Conservation (phyloP, 2,329 filamentous ascomycete genomes). For the Capronia epimyces region DNA sequence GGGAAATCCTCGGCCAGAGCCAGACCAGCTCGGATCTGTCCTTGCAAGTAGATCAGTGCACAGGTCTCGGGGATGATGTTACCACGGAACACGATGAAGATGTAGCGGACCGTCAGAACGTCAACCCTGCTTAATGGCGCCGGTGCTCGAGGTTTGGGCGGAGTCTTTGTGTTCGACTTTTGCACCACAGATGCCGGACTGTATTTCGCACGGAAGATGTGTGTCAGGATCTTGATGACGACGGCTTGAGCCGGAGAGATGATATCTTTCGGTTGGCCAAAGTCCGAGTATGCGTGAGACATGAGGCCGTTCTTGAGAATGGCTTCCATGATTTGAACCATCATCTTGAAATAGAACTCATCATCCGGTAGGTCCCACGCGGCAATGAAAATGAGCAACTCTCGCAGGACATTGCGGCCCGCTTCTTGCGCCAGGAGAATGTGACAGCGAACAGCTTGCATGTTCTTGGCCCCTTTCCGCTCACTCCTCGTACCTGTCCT, state of each 20-base stretch:
- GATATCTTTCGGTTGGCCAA: slow-evolving; percentile 89
- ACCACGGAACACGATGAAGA: slow-evolving; percentile 86
- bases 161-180: slow-evolving; percentile 47
- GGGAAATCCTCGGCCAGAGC: slow-evolving; percentile 82
- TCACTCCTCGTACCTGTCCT: slow-evolving; percentile 49
- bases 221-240: slow-evolving; percentile 81
- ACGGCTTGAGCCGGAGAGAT: slow-evolving; percentile 93
- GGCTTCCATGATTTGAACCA: slow-evolving; percentile 90
- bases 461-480: slow-evolving; percentile 59
- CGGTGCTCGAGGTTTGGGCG: slow-evolving; percentile 49
- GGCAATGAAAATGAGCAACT: slow-evolving; percentile 91
- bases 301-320: slow-evolving; percentile 84
- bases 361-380: slow-evolving; percentile 94
- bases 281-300: slow-evolving; percentile 85
- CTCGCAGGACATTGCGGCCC: slow-evolving; percentile 79
- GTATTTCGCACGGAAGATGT: slow-evolving; percentile 69
- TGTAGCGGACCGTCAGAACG: slow-evolving; percentile 70
- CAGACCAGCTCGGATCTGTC: slow-evolving; percentile 72
- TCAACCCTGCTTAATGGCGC: slow-evolving; percentile 52
- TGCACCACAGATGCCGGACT: slow-evolving; percentile 45
- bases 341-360: slow-evolving; percentile 92
- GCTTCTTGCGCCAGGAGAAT: slow-evolving; percentile 85
- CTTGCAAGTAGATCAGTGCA: slow-evolving; percentile 88
- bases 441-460: slow-evolving; percentile 85
- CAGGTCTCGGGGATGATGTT: slow-evolving; percentile 91